These are phyloP conservation scores for Ambrosia hybrid DNA, from an alignment of 140 eudicot species.

Conservation along the genomic window DNA sequence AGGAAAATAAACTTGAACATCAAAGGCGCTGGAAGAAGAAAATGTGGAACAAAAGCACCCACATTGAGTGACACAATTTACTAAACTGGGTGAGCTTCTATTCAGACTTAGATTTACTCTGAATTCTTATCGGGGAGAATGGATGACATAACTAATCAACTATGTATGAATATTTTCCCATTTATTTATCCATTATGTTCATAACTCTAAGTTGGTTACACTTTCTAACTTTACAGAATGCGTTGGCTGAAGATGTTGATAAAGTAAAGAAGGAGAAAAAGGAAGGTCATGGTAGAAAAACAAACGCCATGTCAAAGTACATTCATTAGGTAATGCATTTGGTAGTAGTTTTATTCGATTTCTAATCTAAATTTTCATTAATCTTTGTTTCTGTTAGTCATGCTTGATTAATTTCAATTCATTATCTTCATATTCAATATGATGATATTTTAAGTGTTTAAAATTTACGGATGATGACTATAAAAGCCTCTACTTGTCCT, in stretches of 20 bases:
- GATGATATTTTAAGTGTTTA: too few relatives aligned
- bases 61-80: constrained; percentile 55
- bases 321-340: constrained; percentile 8
- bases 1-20: constrained; percentile 65
- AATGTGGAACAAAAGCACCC: constrained; percentile 42
- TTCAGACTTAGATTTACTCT: constrained; percentile 85
- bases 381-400: too few relatives aligned
- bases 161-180: constrained; percentile 23
- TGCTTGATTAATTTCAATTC: too few relatives aligned
- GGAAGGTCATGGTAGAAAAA: constrained; percentile 76
- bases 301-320: constrained; percentile 56
- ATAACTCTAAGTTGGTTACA: constrained; percentile 20
- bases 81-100: constrained; percentile 88
- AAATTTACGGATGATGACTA: too few relatives aligned
- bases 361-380: too few relatives aligned
- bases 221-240: constrained; percentile 49
- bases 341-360: too few relatives aligned
- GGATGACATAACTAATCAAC: constrained; percentile 66
- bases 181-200: background rate
- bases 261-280: constrained; percentile 45
- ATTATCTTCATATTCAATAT: too few relatives aligned
- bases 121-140: constrained; percentile 90
- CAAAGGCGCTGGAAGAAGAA: constrained; percentile 56
- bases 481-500: too few relatives aligned
- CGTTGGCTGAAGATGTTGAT: constrained; percentile 48